phyloP scores from a whole-genome alignment of 768 basidiomycete species.

The Suillus placidus region DNA sequence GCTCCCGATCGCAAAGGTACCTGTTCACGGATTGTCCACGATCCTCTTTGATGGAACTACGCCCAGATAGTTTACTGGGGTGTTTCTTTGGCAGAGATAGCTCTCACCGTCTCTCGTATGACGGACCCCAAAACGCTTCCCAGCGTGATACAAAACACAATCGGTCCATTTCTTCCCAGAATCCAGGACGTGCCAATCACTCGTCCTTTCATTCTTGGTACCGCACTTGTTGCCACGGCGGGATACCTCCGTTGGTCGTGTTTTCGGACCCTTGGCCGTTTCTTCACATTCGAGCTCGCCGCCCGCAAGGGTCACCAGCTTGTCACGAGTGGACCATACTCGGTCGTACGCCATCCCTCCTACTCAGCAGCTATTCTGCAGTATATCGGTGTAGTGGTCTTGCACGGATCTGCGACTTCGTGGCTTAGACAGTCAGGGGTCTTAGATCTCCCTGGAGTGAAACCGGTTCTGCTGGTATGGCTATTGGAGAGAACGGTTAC shows the following conservation, averaged over 20 bases:
- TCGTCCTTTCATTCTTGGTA: slow-evolving; percentile 22
- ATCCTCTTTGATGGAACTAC: neutral
- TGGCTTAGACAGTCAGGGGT: slow-evolving; percentile 21
- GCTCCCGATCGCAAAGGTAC: slow-evolving; percentile 1
- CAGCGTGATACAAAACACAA: slow-evolving; percentile 1
- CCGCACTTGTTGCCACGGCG: slow-evolving; percentile 21
- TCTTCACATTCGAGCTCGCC: slow-evolving; percentile 34
- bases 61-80: slow-evolving; percentile 10
- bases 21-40: neutral
- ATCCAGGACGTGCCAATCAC: slow-evolving; percentile 9
- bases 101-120: neutral
- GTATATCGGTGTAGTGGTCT: slow-evolving; percentile 10
- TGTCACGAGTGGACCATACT: slow-evolving; percentile 33
- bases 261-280: slow-evolving; percentile 26
- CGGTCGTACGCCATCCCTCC: slow-evolving; percentile 32
- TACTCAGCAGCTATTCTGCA: slow-evolving; percentile 26
- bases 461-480: slow-evolving; percentile 4
- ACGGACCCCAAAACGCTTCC: neutral
- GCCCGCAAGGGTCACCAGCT: slow-evolving; percentile 28
- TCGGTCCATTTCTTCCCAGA: slow-evolving; percentile 3
- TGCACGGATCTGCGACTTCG: slow-evolving; percentile 12
- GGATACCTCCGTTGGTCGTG: slow-evolving; percentile 28
- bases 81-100: slow-evolving; percentile 4
- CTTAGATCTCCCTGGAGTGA: slow-evolving; percentile 9
- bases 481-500: slow-evolving; percentile 3